These are phyloP conservation scores for Trametes pubescens DNA, from an alignment of 1,284 basidiomycete genomes.

Conservation along the genomic window DNA sequence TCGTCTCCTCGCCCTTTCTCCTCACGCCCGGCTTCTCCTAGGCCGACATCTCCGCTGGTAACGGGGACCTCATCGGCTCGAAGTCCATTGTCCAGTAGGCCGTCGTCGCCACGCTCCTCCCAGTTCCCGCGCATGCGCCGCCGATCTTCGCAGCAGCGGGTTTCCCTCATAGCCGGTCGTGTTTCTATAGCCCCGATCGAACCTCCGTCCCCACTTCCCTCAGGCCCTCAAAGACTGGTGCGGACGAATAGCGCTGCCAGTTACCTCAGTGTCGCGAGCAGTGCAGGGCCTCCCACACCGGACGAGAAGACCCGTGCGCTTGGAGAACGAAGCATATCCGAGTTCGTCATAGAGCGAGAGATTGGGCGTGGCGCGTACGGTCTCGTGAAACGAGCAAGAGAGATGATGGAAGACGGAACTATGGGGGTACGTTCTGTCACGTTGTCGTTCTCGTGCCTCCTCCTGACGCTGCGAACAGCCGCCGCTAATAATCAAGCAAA, in stretches of 20 bases:
- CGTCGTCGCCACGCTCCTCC: constrained; percentile 47
- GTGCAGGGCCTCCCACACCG: constrained; percentile 71
- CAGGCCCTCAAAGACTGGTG: constrained; percentile 65
- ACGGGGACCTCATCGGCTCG: constrained; percentile 25
- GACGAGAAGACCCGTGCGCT: constrained; percentile 57
- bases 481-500: constrained; percentile 93
- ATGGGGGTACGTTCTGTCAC: constrained; percentile 71
- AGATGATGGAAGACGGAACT: constrained; percentile 78
- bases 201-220: constrained; percentile 65
- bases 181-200: constrained; percentile 78
- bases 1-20: constrained; percentile 42
- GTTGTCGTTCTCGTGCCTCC: constrained; percentile 18
- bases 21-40: constrained; percentile 36
- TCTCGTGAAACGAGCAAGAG: constrained; percentile 89
- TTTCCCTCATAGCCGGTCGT: constrained; percentile 82
- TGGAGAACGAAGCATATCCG: constrained; percentile 73
- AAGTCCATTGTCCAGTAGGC: constrained; percentile 47
- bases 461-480: constrained; percentile 50
- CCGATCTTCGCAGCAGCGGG: constrained; percentile 81
- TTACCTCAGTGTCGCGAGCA: constrained; percentile 63
- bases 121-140: constrained; percentile 65
- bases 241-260: constrained; percentile 69
- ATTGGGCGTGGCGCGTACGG: constrained; percentile 98
- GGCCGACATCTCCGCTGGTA: constrained; percentile 29
- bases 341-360: constrained; percentile 86